Conservation (phyloP, 768 basidiomycete genomes). For the Strobilomyces dryophilus region DNA sequence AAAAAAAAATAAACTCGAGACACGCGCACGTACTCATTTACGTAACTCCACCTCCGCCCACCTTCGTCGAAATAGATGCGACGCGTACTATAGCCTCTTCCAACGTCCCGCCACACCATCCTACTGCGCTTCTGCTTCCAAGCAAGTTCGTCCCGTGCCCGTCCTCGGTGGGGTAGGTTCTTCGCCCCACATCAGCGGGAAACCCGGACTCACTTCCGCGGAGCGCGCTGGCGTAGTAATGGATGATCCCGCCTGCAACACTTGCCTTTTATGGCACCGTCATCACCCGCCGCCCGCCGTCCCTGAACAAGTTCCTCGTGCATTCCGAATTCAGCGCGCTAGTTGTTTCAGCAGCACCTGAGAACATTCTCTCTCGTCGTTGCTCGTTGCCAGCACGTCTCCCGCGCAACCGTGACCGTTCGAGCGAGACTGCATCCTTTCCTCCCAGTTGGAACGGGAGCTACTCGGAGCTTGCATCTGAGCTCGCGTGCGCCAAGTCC, state of each 20-base stretch:
- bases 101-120: conserved; percentile 1
- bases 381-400: background rate
- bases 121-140: conserved; percentile 8
- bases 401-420: background rate
- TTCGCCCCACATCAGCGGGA: background rate
- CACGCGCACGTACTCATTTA: conserved; percentile 11
- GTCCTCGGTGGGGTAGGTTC: background rate
- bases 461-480: background rate
- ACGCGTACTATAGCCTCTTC: background rate
- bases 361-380: background rate
- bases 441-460: background rate
- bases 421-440: background rate
- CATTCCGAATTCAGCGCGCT: background rate
- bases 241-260: conserved; percentile 9
- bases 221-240: conserved; percentile 10
- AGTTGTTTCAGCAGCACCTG: conserved; percentile 16
- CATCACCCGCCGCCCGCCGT: conserved; percentile 14
- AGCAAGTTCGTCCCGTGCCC: background rate
- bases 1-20: conserved; percentile 18
- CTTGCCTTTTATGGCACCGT: conserved; percentile 11
- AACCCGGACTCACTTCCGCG: conserved; percentile 13
- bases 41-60: conserved; percentile 7
- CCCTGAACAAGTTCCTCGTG: conserved; percentile 24
- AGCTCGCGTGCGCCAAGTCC: conserved; percentile 3
- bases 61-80: conserved; percentile 12